Conservation (phyloP, 2,329 filamentous ascomycete genomes). For the Clonostachys chloroleuca region DNA sequence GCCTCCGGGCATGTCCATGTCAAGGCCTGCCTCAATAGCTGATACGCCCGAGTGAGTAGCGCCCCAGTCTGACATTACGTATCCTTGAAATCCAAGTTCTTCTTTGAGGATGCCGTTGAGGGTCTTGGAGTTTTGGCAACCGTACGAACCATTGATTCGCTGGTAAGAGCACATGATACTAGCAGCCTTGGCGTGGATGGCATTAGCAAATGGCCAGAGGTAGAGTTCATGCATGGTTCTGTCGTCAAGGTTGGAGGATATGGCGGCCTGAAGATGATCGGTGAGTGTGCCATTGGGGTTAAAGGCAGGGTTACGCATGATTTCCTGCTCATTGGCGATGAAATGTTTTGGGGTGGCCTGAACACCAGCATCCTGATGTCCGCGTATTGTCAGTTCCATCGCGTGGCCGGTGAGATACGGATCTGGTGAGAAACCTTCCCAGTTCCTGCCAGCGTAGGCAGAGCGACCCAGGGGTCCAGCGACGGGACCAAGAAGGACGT, state of each 20-base stretch:
- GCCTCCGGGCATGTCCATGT: slow-evolving; percentile 47
- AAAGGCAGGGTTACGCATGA: slow-evolving; percentile 18
- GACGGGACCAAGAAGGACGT: slow-evolving; percentile 56
- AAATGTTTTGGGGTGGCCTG: slow-evolving; percentile 32
- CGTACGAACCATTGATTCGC: slow-evolving; percentile 40
- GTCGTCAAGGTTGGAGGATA: slow-evolving; percentile 49
- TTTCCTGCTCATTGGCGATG: slow-evolving; percentile 29
- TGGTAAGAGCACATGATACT: slow-evolving; percentile 39
- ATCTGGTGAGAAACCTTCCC: slow-evolving; percentile 61
- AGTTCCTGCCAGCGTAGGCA: slow-evolving; percentile 54
- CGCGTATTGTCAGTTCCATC: slow-evolving; percentile 25
- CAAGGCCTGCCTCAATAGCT: slow-evolving; percentile 37
- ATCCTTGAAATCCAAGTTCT: slow-evolving; percentile 43
- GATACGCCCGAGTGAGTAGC: slow-evolving; percentile 33
- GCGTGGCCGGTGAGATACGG: slow-evolving; percentile 61
- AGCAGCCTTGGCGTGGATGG: slow-evolving; percentile 20
- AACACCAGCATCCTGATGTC: slow-evolving; percentile 27
- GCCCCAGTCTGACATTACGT: slow-evolving; percentile 37
- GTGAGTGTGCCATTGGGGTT: slow-evolving; percentile 13
- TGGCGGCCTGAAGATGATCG: slow-evolving; percentile 16
- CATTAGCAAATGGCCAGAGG: slow-evolving; percentile 27
- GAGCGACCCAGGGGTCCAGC: slow-evolving; percentile 36
- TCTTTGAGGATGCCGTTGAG: slow-evolving; percentile 44
- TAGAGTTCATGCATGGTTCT: slow-evolving; percentile 45
- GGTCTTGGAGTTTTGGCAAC: slow-evolving; percentile 42